Evolutionary conservation across 2,329 filamentous ascomycete species (phyloP), one percentile per base, ranked within the genome.

Genomic region (Sporothrix luriei): DNA sequence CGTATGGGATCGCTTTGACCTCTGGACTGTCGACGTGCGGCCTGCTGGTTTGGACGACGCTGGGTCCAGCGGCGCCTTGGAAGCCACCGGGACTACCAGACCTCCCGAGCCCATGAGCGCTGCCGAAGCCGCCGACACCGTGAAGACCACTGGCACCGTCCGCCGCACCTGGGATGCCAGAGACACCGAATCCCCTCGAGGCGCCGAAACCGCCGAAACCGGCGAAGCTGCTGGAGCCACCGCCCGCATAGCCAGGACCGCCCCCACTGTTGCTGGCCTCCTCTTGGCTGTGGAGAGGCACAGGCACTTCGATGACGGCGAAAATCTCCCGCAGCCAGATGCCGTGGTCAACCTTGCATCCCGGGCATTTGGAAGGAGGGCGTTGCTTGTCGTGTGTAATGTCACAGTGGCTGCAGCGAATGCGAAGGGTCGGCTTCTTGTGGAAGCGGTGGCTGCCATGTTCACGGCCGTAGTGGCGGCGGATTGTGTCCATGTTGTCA

Each of bases 391-490:
- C 67, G 24, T 66, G 9, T 3, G 40, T 38, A 9, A n/a, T 29
- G 29, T 33, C 19, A 51, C 73, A 74, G 46, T 13, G 26, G 26
- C 48, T 55, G 66, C 73, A 74, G 7, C 64, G 64, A n/a, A 62
- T 13, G 6, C 70, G 70, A 2, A 72, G 13, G 0, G 48, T 10
- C 0, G 73, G 72, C 55, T 59, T 67, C 48, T 40, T 49, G 71
- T 71, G 54, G 67, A 72, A 73, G 11, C 71, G 70, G 55, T 70
- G 73, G 14, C 68, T 64, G 64, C 73, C 73, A 21, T 74, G 73
- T 59, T 74, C 73, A n/a, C 73, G 72, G 3, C 73, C 72, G 38
- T 74, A 73, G 68, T 74, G 73, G 9, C 73, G 72, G 19, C 73
- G 73, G 57, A 74, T 72, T 14, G 73, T 72, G 14, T 72, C 72